Evolutionary conservation across 2,329 filamentous ascomycete genomes (phyloP).

Genomic region (Colletotrichum trifolii): DNA sequence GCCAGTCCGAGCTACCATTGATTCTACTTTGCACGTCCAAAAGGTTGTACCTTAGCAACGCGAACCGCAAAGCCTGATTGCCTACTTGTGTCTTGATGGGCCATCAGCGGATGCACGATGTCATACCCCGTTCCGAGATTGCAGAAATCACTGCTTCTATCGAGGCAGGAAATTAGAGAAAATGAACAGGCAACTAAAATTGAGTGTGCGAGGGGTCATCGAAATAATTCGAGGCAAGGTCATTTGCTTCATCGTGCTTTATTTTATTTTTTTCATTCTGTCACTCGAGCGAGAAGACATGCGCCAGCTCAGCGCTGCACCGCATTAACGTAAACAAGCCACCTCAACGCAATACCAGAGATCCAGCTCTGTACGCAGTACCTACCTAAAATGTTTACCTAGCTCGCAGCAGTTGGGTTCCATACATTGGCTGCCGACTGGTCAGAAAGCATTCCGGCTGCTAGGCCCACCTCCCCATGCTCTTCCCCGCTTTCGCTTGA

Average conservation of each 20-base stretch:
- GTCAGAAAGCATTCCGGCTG: neutral
- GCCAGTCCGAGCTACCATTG: too few species aligned
- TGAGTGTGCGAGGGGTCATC: constrained; percentile 16
- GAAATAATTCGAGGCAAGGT: constrained; percentile 29
- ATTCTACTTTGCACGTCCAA: too few species aligned
- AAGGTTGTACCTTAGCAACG: too few species aligned
- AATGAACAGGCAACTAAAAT: constrained; percentile 22
- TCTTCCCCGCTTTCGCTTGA: constrained; percentile 32
- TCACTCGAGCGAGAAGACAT: constrained; percentile 1
- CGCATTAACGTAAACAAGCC: neutral
- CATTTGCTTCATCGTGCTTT: constrained; percentile 16
- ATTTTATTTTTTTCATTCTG: constrained; percentile 6
- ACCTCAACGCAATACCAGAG: too few species aligned
- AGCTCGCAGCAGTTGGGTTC: neutral
- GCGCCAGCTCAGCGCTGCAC: constrained; percentile 27
- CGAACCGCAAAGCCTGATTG: neutral
- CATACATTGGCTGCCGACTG: constrained; percentile 14
- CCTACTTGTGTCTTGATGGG: neutral
- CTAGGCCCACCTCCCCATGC: constrained; percentile 25
- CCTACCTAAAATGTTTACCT: too few species aligned
- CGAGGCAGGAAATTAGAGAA: constrained; percentile 16
- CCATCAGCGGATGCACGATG: too few species aligned
- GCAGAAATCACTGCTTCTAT: constrained; percentile 6
- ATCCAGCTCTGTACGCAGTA: too few species aligned
- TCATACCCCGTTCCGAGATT: constrained; percentile 11